Evolutionary conservation across 305 asterid genomes (phyloP), one percentile per base, ranked within the genome.

Genomic region (Plantago rigida): DNA sequence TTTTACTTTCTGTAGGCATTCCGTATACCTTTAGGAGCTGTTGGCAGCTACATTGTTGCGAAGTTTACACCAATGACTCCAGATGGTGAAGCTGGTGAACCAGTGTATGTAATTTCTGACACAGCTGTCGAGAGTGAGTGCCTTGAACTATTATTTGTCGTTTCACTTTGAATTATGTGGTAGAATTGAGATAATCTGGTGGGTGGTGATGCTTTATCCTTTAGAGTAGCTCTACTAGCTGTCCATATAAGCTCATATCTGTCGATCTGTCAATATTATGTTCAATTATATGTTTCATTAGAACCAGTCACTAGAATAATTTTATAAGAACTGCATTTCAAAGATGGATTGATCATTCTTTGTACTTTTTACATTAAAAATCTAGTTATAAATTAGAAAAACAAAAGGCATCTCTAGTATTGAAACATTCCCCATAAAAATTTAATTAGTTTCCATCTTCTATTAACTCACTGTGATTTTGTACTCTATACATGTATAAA

Each of bases 31-130:
- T 66, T 93, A 74, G 97, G 96, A 72, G 97, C 99, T 48, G 94
- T 89, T 68, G 95, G 99, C 59, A 81, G 79, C 65, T 85, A 78
- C 61, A 66, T 89, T 72, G 77, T 80, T 66, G 96, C 96, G 64
- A 87, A 87, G 72, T 93, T 93, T 73, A 87, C 84, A 44, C 99
- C 99, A 61, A 87, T 89, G 99, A 79, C 96, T 60, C 97, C 97
- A 10, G 94, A 89, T 70, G 99, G 99, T 62, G 96, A 89, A 87
- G 85, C 89, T 73, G 97, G 99, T 48, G 94, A 87, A 75, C 90
- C 99, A 66, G 88, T 84, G 9, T 93, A 78, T 79, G 94, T 71
- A 61, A 74, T 84, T 62, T 82, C 97, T 59, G 96, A 85, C 44
- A 81, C 74, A 72, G 75, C 83, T 59, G 77, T 87, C 61, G 90